Base-by-base conservation (phyloP, 2,329 filamentous ascomycete genomes). In the Alternaria brassicae region DNA sequence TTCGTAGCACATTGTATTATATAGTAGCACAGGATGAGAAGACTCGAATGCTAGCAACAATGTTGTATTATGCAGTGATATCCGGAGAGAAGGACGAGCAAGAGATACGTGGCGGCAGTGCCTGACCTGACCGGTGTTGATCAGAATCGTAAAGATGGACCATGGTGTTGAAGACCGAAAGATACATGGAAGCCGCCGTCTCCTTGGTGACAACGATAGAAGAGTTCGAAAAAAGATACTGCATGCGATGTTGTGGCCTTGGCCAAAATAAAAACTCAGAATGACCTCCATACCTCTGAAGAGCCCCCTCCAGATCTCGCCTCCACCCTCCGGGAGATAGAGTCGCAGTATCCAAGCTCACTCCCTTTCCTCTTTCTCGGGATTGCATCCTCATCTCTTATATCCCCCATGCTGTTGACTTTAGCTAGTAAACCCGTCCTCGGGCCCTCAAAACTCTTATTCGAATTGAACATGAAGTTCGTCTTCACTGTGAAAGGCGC, bases 401-500 rank as follows among this genome's bases (percentile, higher is more conserved):
- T 50, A 3, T 69, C 61, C 2, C 51, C 48, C 8, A 58, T 42
- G 17, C 49, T 61, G 6, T 68, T 39, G 6, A 58, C 28, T 9
- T 58, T 62, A 3, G 56, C 63, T 1, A 65, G 48, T 19, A 60
- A 44, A 10, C 66, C 67, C 51, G 52, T 61, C 7, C 51, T 51
- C 1, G 66, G 70, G 1, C 69, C 67, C 3, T 70, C 66, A 6
- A 73, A 66, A 6, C 63, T 62, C 13, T 60, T 40, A 17, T 55
- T 65, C 21, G 60, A 54, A 7, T 61, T 57, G 34, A 60, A 50
- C 34, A 45, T 61, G 19, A 64, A 63, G 27, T 62, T 69, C 23
- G 67, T 59, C 47, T 67, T 69, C 25, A 70, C 63, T 2, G 64
- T 64, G 40, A 72, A 58, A 1, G 72, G 68, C 3, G 48, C 27